phyloP scores from a whole-genome alignment of 2,329 filamentous ascomycete genomes.

The Diaporthe aspalathi region DNA sequence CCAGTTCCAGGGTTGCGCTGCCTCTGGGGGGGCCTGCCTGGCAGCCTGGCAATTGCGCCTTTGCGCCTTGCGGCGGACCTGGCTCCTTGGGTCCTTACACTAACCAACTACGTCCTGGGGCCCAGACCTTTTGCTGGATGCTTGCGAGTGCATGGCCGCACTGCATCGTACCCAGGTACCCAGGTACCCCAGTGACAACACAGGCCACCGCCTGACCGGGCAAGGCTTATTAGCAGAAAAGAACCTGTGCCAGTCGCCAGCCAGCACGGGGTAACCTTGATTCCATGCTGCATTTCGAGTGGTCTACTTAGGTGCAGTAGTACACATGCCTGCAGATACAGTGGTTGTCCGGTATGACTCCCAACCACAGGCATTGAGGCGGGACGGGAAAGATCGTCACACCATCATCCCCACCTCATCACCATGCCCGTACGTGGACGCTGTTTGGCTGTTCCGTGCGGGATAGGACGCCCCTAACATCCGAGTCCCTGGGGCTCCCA shows the following conservation, averaged over 20 bases:
- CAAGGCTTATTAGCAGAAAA: neutral
- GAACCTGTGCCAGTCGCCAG: conserved; percentile 1
- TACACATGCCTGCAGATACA: neutral
- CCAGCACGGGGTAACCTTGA: conserved; percentile 26
- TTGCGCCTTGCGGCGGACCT: neutral
- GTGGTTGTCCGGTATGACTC: conserved; percentile 22
- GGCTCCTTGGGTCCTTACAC: neutral
- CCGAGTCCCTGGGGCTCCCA: conserved; percentile 7
- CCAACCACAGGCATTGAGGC: conserved; percentile 1
- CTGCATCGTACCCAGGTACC: neutral
- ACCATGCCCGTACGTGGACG: conserved; percentile 1
- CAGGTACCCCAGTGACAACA: too few species aligned
- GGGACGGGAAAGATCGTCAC: conserved; percentile 7
- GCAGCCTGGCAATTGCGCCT: too few species aligned
- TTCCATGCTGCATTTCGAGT: conserved; percentile 13
- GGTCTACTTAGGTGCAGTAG: neutral
- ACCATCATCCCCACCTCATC: conserved; percentile 1
- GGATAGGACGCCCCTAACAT: neutral
- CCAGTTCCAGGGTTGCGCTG: conserved; percentile 12
- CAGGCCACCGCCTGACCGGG: neutral
- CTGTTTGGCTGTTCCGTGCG: too few species aligned
- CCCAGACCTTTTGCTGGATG: conserved; percentile 4
- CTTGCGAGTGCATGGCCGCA: conserved; percentile 1
- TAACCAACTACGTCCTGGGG: too few species aligned
- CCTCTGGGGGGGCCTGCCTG: neutral